Conservation (phyloP, 2,329 filamentous ascomycete species). For the Paecilomyces niveus region DNA sequence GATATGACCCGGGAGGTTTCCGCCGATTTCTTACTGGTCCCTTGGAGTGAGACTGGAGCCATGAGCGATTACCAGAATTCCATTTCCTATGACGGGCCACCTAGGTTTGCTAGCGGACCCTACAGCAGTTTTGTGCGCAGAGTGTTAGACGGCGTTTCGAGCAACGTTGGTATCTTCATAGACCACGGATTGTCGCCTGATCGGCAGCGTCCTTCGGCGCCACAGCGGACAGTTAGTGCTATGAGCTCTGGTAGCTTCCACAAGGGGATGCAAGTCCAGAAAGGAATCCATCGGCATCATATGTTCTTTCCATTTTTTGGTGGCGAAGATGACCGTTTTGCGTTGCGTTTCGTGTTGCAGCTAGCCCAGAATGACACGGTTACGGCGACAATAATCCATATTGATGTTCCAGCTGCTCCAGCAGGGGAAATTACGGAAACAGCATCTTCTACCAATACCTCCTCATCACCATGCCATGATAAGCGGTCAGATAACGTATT, state of each 20-base stretch:
- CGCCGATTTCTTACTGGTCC: constrained; percentile 71
- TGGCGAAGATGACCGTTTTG: constrained; percentile 71
- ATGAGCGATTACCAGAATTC: constrained; percentile 58
- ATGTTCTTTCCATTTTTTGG: constrained; percentile 85
- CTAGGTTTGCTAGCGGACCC: constrained; percentile 51
- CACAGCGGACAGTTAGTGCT: constrained; percentile 44
- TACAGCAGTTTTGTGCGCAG: constrained; percentile 70
- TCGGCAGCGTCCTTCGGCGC: constrained; percentile 12
- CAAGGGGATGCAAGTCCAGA: constrained; percentile 51
- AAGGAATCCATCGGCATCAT: constrained; percentile 60
- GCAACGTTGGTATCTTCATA: constrained; percentile 71
- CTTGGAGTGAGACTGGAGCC: constrained; percentile 80
- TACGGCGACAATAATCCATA: constrained; percentile 66
- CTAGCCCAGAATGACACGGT: constrained; percentile 72
- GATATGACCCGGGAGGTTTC: constrained; percentile 62
- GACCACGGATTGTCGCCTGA: constrained; percentile 54
- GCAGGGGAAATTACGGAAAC: not conserved
- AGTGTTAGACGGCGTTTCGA: constrained; percentile 56
- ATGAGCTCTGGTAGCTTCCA: constrained; percentile 54
- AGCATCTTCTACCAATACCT: not conserved
- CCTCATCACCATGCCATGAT: constrained; percentile 3
- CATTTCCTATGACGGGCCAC: constrained; percentile 45
- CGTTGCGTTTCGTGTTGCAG: constrained; percentile 74
- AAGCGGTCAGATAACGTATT: constrained; percentile 46
- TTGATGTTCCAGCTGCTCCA: constrained; percentile 30